Conservation (phyloP, 306 rosid species). For the Albizia julibrissin region DNA sequence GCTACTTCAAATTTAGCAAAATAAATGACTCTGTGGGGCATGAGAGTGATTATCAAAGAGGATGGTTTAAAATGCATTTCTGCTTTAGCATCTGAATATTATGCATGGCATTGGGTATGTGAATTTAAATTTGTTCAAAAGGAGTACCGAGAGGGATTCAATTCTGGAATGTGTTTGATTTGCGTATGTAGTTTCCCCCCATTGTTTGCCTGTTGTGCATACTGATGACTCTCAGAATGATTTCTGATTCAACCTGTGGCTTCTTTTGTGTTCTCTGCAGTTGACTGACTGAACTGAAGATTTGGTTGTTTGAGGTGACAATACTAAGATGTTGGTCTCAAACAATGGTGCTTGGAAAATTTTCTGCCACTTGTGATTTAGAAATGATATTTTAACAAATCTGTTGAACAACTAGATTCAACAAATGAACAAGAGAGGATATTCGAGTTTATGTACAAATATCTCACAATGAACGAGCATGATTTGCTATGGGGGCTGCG, state of each 20-base stretch:
- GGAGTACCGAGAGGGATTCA: background rate
- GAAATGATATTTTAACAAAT: conserved; percentile 42
- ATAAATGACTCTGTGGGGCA: conserved; percentile 8
- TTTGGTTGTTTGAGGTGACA: conserved; percentile 25
- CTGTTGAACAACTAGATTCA: conserved; percentile 38
- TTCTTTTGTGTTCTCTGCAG: conserved; percentile 46
- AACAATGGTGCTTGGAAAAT: conserved; percentile 33
- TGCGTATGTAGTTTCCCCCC: background rate
- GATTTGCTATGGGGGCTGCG: background rate
- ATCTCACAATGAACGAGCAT: background rate
- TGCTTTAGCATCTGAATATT: background rate
- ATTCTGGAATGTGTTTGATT: conserved; percentile 1
- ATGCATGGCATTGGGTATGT: conserved; percentile 11
- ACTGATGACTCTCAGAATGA: background rate
- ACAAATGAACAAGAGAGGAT: conserved; percentile 40
- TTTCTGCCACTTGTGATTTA: conserved; percentile 47
- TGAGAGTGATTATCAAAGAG: conserved; percentile 12
- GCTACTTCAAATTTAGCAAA: background rate
- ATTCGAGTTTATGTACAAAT: conserved; percentile 37
- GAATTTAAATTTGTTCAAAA: background rate
- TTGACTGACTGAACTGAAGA: conserved; percentile 40
- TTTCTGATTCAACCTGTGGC: conserved; percentile 26
- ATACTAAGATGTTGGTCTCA: conserved; percentile 24
- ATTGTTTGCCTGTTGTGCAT: background rate
- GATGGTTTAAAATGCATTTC: background rate